A percentile compares a stretch with the other conserved stretches of the same genome.
Evolutionary conservation across 176 grass and related monocot genomes (phyloP).

Genomic region (Zoysia pacifica): DNA sequence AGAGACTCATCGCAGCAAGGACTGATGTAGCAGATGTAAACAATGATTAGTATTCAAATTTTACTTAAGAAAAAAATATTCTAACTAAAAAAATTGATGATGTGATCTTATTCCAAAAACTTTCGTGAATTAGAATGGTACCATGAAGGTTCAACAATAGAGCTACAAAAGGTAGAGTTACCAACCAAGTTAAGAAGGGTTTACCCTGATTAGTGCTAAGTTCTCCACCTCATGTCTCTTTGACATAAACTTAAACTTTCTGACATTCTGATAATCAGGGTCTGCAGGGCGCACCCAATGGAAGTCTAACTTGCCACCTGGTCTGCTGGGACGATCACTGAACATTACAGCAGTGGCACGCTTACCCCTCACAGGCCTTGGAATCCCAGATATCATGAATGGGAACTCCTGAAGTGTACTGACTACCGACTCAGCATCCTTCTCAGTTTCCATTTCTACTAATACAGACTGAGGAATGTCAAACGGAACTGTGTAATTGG

Average conservation of each 20-base stretch:
- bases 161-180: constrained; percentile 18
- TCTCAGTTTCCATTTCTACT: constrained; percentile 67
- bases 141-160: background rate
- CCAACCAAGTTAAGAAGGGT: background rate
- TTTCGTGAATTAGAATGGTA: background rate
- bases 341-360: constrained; percentile 66
- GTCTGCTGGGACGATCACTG: constrained; percentile 47
- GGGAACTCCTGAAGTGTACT: constrained; percentile 57
- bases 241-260: constrained; percentile 45
- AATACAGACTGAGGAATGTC: constrained; percentile 65
- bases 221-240: constrained; percentile 60
- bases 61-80: background rate
- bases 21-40: background rate
- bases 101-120: background rate
- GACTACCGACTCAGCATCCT: constrained; percentile 50
- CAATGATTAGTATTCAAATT: background rate
- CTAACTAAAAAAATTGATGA: background rate
- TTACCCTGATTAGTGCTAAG: constrained; percentile 78
- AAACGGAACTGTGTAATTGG: constrained; percentile 62
- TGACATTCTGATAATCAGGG: constrained; percentile 39
- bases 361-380: constrained; percentile 62
- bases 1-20: constrained; percentile 8
- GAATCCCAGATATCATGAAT: constrained; percentile 84
- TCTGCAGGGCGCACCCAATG: constrained; percentile 40
- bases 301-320: constrained; percentile 49